Evolutionary conservation across 371 early-diverging fungal species (phyloP).

Genomic region (Apophysomyces sp.): DNA sequence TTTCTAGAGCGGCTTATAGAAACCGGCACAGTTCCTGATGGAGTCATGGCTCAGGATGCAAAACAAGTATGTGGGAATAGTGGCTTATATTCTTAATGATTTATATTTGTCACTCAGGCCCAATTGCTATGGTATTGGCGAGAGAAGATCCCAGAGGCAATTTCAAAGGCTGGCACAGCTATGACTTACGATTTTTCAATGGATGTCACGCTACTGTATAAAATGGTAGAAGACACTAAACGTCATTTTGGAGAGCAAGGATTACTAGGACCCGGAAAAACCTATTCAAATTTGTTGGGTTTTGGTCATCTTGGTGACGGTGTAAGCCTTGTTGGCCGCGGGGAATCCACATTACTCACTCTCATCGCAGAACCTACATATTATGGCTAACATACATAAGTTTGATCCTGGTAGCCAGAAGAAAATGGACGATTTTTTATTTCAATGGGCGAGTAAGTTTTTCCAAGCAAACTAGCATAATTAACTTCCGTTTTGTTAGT

Average conservation of each 20-base stretch:
- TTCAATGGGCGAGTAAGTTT: constrained; percentile 57
- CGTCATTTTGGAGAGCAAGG: constrained; percentile 45
- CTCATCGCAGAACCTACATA: constrained; percentile 64
- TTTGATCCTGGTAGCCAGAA: constrained; percentile 29
- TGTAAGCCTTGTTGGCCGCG: constrained; percentile 10
- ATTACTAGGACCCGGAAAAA: constrained; percentile 41
- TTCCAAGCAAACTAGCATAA: not conserved
- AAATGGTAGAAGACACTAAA: constrained; percentile 60
- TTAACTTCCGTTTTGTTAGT: constrained; percentile 10
- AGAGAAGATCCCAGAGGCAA: constrained; percentile 78
- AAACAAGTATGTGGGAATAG: constrained; percentile 24
- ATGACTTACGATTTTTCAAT: constrained; percentile 80
- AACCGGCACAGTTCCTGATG: constrained; percentile 60
- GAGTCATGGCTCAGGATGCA: constrained; percentile 76
- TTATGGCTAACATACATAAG: constrained; percentile 69
- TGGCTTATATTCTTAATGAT: not conserved
- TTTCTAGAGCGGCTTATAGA: constrained; percentile 59
- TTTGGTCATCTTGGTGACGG: constrained; percentile 78
- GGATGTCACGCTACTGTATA: constrained; percentile 66
- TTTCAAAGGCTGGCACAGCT: constrained; percentile 62
- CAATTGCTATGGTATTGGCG: constrained; percentile 69
- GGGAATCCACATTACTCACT: not conserved
- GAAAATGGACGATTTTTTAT: constrained; percentile 47
- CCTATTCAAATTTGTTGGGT: constrained; percentile 55
- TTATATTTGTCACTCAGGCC: constrained; percentile 20